Base-by-base conservation (phyloP, 2,329 filamentous ascomycete species). In the Aureobasidium sp. region DNA sequence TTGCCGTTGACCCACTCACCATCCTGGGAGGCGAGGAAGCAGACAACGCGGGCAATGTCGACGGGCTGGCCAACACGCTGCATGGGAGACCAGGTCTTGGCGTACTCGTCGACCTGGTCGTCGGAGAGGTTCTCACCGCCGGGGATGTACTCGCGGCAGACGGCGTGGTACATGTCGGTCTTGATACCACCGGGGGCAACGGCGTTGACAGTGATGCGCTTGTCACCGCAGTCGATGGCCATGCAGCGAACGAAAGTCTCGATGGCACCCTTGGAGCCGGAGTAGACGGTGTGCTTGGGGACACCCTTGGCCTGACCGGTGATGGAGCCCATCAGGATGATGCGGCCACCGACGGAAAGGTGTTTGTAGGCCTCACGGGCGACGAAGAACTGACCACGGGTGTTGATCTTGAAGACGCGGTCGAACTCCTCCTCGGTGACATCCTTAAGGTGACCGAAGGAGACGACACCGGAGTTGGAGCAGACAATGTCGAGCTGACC, bases 401-500 rank as follows among this genome's bases (percentile, higher is more conserved):
- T 84, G 78, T 86, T 86, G 71, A 85, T 79, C 71, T 76, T 77
- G 72, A 86, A 84, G 63, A 86, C 82, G 43, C 79, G 78, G 73
- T 85, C 81, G 67, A 78, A 83, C 71, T 81, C 78, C 71, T 81
- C 81, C 71, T 80, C 78, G 50, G 77, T 77, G 50, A 81, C 79
- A 64, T 81, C 79, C 72, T 80, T 79, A 67, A 81, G 72, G 72
- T 81, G 79, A 63, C 79, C 79, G 71, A 81, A 81, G 48, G 76
- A 78, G 39, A 81, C 79, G 61, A 81, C 81, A 66, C 81, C 86
- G 50, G 82, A 84, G 80, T 89, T 89, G 71, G 84, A 87, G 79
- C 83, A 84, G 70, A 87, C 86, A 68, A 89, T 87, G 76, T 89
- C 79, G 70, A 89, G 79, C 73, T 84, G 81, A 73, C 86, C 86